Conservation (phyloP, 352 stramenopile genomes). For the Phytophthora hybrid region DNA sequence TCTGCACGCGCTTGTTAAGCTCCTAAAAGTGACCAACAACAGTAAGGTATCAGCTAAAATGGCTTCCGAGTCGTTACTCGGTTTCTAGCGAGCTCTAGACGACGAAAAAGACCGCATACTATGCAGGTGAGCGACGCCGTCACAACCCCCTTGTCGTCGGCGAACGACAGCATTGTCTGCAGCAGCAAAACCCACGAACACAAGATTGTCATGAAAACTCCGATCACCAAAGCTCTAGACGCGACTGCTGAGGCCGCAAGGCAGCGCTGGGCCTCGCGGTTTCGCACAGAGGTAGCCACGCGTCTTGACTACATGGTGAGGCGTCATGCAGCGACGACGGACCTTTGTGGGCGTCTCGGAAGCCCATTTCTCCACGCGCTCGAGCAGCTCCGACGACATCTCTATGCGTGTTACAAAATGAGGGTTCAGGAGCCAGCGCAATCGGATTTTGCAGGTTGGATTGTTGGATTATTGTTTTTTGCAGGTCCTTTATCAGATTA, state of each 20-base stretch:
- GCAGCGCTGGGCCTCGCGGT: not conserved
- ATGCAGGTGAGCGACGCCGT: conserved; percentile 62
- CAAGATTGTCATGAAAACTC: not conserved
- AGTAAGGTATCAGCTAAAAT: conserved; percentile 15
- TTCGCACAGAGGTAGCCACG: not conserved
- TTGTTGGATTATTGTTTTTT: not conserved
- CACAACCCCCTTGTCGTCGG: conserved; percentile 69
- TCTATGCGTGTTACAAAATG: not conserved
- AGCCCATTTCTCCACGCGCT: conserved; percentile 80
- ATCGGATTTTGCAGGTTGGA: not conserved
- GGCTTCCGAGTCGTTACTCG: conserved; percentile 11
- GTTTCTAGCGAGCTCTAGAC: conserved; percentile 3
- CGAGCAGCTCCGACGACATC: conserved; percentile 81
- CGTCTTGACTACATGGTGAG: conserved; percentile 8
- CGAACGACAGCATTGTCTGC: conserved; percentile 82
- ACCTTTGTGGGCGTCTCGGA: conserved; percentile 76
- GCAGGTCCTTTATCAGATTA: conserved; percentile 13
- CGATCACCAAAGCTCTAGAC: not conserved
- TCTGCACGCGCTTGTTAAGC: conserved; percentile 71
- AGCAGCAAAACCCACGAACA: conserved; percentile 15
- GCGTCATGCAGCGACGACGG: not conserved
- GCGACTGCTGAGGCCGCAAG: conserved; percentile 8
- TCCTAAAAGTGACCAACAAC: conserved; percentile 48
- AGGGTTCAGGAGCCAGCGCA: conserved; percentile 26
- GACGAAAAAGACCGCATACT: conserved; percentile 38